phyloP scores from a whole-genome alignment of 768 basidiomycete genomes.

The Naganishia onofrii region DNA sequence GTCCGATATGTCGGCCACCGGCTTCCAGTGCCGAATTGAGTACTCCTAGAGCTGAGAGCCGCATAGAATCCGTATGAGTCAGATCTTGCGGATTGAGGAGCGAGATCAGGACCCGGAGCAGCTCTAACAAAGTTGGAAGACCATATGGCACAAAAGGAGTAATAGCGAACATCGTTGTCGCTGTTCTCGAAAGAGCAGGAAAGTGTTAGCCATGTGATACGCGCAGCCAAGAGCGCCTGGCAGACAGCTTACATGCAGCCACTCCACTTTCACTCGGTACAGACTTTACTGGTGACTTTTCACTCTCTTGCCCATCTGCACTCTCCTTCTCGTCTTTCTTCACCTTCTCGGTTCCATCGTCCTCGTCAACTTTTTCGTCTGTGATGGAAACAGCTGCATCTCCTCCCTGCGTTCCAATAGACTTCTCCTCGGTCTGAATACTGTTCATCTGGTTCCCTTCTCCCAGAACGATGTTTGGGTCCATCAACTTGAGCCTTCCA shows the following conservation, averaged over 20 bases:
- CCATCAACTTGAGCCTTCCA: conserved; percentile 58
- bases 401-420: conserved; percentile 19
- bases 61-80: conserved; percentile 92
- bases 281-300: neutral
- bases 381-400: conserved; percentile 3
- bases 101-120: conserved; percentile 88
- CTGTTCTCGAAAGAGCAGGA: neutral
- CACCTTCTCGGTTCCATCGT: neutral
- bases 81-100: conserved; percentile 92
- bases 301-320: neutral
- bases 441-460: conserved; percentile 12
- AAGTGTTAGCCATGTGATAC: neutral
- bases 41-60: conserved; percentile 79
- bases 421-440: conserved; percentile 18
- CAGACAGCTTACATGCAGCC: neutral
- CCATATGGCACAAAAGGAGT: conserved; percentile 62
- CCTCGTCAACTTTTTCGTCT: neutral
- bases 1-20: conserved; percentile 69
- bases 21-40: conserved; percentile 84
- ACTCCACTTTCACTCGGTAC: neutral
- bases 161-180: neutral
- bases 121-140: conserved; percentile 84
- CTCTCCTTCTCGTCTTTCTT: neutral
- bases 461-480: conserved; percentile 25
- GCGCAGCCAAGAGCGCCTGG: no score